Evolutionary conservation across 768 basidiomycete species (phyloP).

Genomic region (Boletus tomentosulus): DNA sequence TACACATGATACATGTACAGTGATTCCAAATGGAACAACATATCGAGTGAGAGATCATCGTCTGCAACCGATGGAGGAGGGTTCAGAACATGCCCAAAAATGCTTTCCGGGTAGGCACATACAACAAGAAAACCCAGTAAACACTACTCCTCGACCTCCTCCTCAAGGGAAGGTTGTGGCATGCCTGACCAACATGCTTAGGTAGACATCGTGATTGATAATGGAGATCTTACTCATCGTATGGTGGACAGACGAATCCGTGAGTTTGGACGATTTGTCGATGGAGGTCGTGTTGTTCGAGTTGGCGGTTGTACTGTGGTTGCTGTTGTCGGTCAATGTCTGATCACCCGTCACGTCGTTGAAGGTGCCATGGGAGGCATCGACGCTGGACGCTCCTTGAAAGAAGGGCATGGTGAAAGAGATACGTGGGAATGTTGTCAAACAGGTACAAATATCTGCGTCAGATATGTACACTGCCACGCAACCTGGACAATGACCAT

Average conservation of each 20-base stretch:
- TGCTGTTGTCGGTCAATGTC: slow-evolving; percentile 15
- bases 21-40: neutral
- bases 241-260: slow-evolving; percentile 24
- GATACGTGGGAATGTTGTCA: neutral
- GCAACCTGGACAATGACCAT: neutral
- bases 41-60: neutral
- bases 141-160: neutral
- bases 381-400: slow-evolving; percentile 15
- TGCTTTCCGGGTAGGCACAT: neutral
- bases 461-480: neutral
- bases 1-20: neutral
- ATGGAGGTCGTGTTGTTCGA: slow-evolving; percentile 19
- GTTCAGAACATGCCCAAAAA: neutral
- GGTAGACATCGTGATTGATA: neutral
- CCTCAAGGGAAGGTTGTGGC: slow-evolving; percentile 1
- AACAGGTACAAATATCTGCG: slow-evolving; percentile 3
- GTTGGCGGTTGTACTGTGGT: slow-evolving; percentile 9
- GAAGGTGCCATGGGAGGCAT: slow-evolving; percentile 15
- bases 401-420: slow-evolving; percentile 21
- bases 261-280: slow-evolving; percentile 11
- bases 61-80: neutral
- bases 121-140: neutral
- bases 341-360: slow-evolving; percentile 22
- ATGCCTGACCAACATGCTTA: neutral
- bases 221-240: slow-evolving; percentile 14